These are phyloP conservation scores for Tylopilus balloui DNA, from an alignment of 768 basidiomycete species.

Conservation along the genomic window DNA sequence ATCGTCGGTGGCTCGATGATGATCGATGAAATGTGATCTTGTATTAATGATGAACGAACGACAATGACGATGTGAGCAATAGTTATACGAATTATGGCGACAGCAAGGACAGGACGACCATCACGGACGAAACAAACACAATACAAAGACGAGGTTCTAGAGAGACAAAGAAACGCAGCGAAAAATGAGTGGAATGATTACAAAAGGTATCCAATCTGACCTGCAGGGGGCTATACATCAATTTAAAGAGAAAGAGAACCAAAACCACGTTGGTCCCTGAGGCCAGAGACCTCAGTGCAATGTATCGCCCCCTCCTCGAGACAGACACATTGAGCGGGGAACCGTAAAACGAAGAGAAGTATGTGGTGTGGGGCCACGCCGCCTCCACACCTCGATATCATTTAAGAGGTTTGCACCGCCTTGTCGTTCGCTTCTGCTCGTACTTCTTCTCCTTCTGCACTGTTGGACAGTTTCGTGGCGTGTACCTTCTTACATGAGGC, in stretches of 20 bases:
- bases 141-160: background rate
- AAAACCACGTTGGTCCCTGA: background rate
- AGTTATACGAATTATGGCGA: too few relatives aligned
- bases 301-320: background rate
- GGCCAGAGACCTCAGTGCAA: too few relatives aligned
- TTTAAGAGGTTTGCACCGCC: slow-evolving; percentile 10
- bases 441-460: slow-evolving; percentile 7
- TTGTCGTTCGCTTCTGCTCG: slow-evolving; percentile 16
- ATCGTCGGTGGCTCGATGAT: too few relatives aligned
- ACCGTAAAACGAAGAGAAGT: background rate
- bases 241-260: background rate
- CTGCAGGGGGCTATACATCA: background rate
- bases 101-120: background rate
- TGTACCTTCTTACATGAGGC: slow-evolving; percentile 26
- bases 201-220: background rate
- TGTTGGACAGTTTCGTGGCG: slow-evolving; percentile 8
- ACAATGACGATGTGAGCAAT: too few relatives aligned
- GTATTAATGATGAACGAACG: too few relatives aligned
- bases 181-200: background rate
- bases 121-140: background rate
- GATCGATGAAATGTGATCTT: too few relatives aligned
- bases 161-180: too few relatives aligned
- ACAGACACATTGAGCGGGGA: background rate
- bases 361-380: slow-evolving; percentile 8
- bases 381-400: slow-evolving; percentile 15